Conservation (phyloP, 352 stramenopile species). For the Pythium phragmitis region DNA sequence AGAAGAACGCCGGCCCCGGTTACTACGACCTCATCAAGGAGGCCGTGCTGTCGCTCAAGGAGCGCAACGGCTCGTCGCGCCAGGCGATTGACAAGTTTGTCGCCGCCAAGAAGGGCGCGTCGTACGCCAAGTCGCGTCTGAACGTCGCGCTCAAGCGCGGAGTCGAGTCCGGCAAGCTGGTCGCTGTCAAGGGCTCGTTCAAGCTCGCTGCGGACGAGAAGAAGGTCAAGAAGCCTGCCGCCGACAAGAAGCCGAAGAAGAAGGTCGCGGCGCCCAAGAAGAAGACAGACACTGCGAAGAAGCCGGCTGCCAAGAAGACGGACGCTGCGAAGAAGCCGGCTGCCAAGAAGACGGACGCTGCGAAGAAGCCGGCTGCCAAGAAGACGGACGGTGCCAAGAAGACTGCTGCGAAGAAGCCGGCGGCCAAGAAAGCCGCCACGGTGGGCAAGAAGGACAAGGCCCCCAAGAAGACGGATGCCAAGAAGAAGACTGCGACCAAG, state of each 20-base stretch:
- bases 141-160: slow-evolving; percentile 91
- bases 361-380: slow-evolving; percentile 57
- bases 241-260: slow-evolving; percentile 41
- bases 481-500: slow-evolving; percentile 46
- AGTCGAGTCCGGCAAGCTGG: slow-evolving; percentile 86
- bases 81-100: slow-evolving; percentile 95
- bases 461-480: slow-evolving; percentile 27
- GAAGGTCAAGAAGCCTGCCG: slow-evolving; percentile 53
- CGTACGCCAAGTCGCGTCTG: slow-evolving; percentile 77
- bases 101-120: slow-evolving; percentile 78
- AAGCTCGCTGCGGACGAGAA: slow-evolving; percentile 92
- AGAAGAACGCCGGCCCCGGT: slow-evolving; percentile 68
- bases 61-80: slow-evolving; percentile 88
- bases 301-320: slow-evolving; percentile 58
- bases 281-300: slow-evolving; percentile 45
- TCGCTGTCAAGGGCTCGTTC: slow-evolving; percentile 94
- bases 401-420: slow-evolving; percentile 24
- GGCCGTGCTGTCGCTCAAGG: slow-evolving; percentile 90
- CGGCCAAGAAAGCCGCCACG: slow-evolving; percentile 29
- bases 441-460: slow-evolving; percentile 39
- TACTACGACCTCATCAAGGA: slow-evolving; percentile 94
- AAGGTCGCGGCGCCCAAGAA: slow-evolving; percentile 37
- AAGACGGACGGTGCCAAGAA: slow-evolving; percentile 35
- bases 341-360: slow-evolving; percentile 47
- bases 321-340: slow-evolving; percentile 45